Conservation (phyloP, 1,139 yeast genomes). For the Diutina pseudorugosa region DNA sequence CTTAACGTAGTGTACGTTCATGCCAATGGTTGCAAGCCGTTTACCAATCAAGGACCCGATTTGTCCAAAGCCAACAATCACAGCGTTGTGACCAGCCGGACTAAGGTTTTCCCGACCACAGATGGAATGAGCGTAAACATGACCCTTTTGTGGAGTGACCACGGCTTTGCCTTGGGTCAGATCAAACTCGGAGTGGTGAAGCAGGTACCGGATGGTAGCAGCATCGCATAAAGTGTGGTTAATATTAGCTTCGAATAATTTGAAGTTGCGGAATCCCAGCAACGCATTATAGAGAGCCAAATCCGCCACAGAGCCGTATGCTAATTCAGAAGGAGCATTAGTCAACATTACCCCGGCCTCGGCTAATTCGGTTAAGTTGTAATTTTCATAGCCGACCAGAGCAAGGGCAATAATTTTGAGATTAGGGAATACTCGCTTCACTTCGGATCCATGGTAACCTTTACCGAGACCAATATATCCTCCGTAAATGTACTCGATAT, state of each 20-base stretch:
- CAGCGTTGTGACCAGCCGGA: conserved; percentile 49
- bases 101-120: conserved; percentile 24
- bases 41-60: conserved; percentile 59
- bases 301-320: conserved; percentile 69
- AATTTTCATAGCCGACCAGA: conserved; percentile 60
- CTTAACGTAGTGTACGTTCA: conserved; percentile 56
- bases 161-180: conserved; percentile 4
- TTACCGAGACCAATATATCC: conserved; percentile 53
- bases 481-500: conserved; percentile 47
- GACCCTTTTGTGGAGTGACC: conserved; percentile 18
- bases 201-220: conserved; percentile 21
- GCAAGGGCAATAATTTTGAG: conserved; percentile 51
- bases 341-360: conserved; percentile 40
- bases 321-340: conserved; percentile 50
- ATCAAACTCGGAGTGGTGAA: conserved; percentile 16
- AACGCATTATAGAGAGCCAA: conserved; percentile 50
- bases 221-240: conserved; percentile 23
- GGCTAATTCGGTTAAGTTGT: conserved; percentile 28
- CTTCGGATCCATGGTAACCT: conserved; percentile 33
- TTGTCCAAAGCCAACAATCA: conserved; percentile 69
- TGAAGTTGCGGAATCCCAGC: conserved; percentile 50
- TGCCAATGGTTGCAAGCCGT: conserved; percentile 46
- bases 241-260: conserved; percentile 34
- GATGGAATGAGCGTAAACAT: conserved; percentile 35
- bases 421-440: conserved; percentile 37